Base-by-base conservation (phyloP, 1,139 yeast species). In the Torulaspora globosa region DNA sequence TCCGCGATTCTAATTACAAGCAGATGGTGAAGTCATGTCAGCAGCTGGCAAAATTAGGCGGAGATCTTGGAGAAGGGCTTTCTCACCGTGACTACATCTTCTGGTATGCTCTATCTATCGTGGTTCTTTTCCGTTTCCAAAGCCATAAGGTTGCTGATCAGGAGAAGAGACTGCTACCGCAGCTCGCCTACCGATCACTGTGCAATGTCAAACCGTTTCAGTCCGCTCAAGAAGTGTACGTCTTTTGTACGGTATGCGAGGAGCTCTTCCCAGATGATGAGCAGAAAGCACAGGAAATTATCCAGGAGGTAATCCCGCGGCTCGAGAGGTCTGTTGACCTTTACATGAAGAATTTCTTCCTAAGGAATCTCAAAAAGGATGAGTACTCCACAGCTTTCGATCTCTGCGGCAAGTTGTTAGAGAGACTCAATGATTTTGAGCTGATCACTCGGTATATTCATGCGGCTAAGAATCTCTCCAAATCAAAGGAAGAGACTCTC, bases 81-180 rank as follows among this genome's bases (percentile, higher is more conserved):
- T 43, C 43, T 5, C 40, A 53, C 8, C 50, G 65, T 10, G 53
- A 53, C 19, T 56, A 52, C 23, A 41, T 47, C 27, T 54, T 63
- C 33, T 63, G 67, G 66, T 55, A 62, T 47, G 64, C 64, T 3
- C 37, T 62, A 15, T 53, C 61, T 2, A 54, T 56, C 1, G 50
- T 62, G 14, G 59, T 58, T 2, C 47, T 54, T 18, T 53, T 58
- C 36, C 57, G 52, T 35, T 53, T 50, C 26, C 62, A 56, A 36
- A 39, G 41, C 10, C 29, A 45, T 29, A 48, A 43, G 16, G 21
- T 59, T 3, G 43, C 52, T 2, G 53, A 51, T 5, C 55, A 52
- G 41, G 65, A 62, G 40, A 12, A 21, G 19, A 50, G 47, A 26
- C 42, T 62, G 11, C 34, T 59, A 18, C 63, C 65, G 3, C 46